A percentile compares a stretch with the other conserved stretches of the same genome.
Evolutionary conservation across 768 basidiomycete species (phyloP).

Genomic region (Amanita pallidorosea): DNA sequence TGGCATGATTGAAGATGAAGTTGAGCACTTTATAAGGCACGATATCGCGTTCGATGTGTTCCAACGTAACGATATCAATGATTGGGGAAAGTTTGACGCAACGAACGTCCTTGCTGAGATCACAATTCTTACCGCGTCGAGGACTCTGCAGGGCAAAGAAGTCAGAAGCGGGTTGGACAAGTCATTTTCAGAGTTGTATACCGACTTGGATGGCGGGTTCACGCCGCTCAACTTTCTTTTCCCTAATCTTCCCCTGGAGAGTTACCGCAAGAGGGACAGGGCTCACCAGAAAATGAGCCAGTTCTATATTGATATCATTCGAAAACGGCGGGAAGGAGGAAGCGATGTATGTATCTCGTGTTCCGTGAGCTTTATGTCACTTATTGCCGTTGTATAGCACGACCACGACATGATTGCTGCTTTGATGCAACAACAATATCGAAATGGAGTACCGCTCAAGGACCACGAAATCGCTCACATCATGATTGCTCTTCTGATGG

Average conservation of each 20-base stretch:
- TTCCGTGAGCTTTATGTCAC: constrained; percentile 1
- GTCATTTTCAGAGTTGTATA: constrained; percentile 74
- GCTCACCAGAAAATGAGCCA: constrained; percentile 91
- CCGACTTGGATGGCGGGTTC: constrained; percentile 91
- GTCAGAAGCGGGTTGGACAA: constrained; percentile 73
- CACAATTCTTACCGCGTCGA: constrained; percentile 88
- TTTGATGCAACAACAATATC: constrained; percentile 76
- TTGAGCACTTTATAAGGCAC: constrained; percentile 56
- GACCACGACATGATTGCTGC: constrained; percentile 91
- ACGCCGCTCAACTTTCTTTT: constrained; percentile 94
- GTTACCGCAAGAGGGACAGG: constrained; percentile 78
- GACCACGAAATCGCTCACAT: constrained; percentile 97
- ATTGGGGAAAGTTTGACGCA: constrained; percentile 73
- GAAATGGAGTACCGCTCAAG: constrained; percentile 60
- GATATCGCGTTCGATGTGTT: constrained; percentile 54
- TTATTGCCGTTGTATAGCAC: constrained; percentile 21
- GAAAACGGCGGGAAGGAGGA: constrained; percentile 48
- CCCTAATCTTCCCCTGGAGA: constrained; percentile 84
- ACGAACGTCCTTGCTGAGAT: constrained; percentile 73
- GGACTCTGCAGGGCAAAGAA: constrained; percentile 90
- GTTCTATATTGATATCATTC: constrained; percentile 85
- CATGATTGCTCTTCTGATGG: constrained; percentile 98
- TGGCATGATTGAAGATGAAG: constrained; percentile 70
- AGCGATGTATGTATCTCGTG: constrained; percentile 23
- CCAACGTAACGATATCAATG: constrained; percentile 55